A percentile compares a stretch with the other conserved stretches of the same genome.
These are phyloP conservation scores for Hypoxylon sp. DNA, from an alignment of 2,329 filamentous ascomycete genomes.

Conservation along the genomic window DNA sequence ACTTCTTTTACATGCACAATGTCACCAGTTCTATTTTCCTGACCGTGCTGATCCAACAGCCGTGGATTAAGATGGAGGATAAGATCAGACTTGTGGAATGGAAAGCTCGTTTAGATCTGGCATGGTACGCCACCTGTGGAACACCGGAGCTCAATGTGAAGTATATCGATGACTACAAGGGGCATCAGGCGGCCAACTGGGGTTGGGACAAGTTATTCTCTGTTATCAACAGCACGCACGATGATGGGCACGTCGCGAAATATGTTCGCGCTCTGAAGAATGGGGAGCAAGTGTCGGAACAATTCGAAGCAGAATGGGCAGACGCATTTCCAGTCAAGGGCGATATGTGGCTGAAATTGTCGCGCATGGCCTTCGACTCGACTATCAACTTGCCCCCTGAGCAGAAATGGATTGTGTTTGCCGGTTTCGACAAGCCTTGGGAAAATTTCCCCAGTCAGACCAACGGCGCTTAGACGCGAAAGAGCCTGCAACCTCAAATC, in stretches of 20 bases:
- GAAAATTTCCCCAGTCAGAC: neutral
- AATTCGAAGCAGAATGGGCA: constrained; percentile 39
- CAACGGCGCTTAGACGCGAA: neutral
- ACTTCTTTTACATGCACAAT: constrained; percentile 70
- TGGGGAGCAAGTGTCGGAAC: constrained; percentile 46
- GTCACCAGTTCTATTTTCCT: constrained; percentile 56
- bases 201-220: constrained; percentile 52
- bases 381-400: constrained; percentile 31
- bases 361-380: constrained; percentile 44
- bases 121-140: constrained; percentile 73
- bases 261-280: constrained; percentile 55
- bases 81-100: constrained; percentile 75
- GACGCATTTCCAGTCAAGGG: constrained; percentile 45
- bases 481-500: neutral
- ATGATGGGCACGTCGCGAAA: constrained; percentile 57
- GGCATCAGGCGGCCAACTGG: constrained; percentile 35
- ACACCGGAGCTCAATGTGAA: constrained; percentile 58
- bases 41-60: constrained; percentile 50
- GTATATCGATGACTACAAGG: constrained; percentile 42
- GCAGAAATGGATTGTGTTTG: constrained; percentile 38
- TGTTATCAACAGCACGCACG: constrained; percentile 47
- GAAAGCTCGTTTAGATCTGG: constrained; percentile 74
- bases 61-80: constrained; percentile 54
- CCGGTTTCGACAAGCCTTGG: constrained; percentile 38
- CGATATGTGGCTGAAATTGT: constrained; percentile 49